Base-by-base conservation (phyloP, 2,329 filamentous ascomycete genomes). In the Atkinsonella hypoxylon region DNA sequence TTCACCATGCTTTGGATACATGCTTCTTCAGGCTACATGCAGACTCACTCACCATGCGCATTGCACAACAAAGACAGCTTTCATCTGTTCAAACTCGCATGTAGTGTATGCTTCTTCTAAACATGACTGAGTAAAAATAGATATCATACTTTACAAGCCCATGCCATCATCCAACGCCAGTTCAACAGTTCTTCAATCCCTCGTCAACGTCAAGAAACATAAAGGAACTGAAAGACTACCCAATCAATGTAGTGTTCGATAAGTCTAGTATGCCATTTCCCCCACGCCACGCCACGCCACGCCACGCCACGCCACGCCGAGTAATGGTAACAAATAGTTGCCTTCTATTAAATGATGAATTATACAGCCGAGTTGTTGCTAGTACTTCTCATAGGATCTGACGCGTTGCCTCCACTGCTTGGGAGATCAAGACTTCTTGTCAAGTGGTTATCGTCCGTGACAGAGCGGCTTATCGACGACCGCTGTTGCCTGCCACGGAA, bases 401-500 rank as follows among this genome's bases (percentile, higher is more conserved):
- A 22, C 20, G 40, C 9, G 15, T 22, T 10, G 10, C 18, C 39
- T 26, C 17, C 47, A 22, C 20, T 22, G 20, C 20, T 22, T 22
- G 20, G 5, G 50, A 17, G 31, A 30, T 40, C 46, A 17, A 11
- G 17, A 18, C 22, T 31, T 20, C 40, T 41, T 12, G 45, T 30
- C 3, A 12, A 12, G 12, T 50, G 17, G 13, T 41, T 48, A n/a
- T 54, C 53, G 20, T 45, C 42, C 26, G 42, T 42, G 34, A 48
- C 26, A 26, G 50, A 45, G 32, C 53, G 53, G 43, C 50, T 42
- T 15, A 48, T 32, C 4, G 58, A 53, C 17, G 53, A 46, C 20
- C 53, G 51, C 41, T 48, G 51, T 17, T 41, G 46, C 32, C 41
- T 26, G 10, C 42, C 39, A 12, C 54, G 53, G 72, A 78, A 81